Conservation (phyloP, 148 eudicot species). For the Rhododendron kiyosumense region DNA sequence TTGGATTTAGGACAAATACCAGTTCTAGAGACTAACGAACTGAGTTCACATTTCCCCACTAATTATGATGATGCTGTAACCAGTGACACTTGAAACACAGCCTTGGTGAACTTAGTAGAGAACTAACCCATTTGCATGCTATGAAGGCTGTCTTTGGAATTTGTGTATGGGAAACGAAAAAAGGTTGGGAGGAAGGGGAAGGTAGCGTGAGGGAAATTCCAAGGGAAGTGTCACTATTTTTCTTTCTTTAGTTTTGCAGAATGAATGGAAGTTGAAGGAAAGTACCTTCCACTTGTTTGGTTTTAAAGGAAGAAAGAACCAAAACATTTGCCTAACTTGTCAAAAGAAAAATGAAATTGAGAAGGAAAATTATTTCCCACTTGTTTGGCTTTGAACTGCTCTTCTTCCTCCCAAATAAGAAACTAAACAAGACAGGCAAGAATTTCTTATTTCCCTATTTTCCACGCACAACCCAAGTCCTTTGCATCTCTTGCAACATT, state of each 20-base stretch:
- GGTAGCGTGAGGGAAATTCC: background rate
- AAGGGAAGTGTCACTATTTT: background rate
- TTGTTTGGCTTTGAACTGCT: background rate
- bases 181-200: background rate
- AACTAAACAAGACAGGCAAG: background rate
- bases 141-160: background rate
- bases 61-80: background rate
- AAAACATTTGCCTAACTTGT: background rate
- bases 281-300: background rate
- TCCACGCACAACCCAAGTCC: background rate
- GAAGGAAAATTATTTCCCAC: background rate
- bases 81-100: background rate
- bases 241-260: background rate
- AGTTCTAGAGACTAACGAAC: background rate
- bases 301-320: background rate
- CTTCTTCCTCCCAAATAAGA: background rate
- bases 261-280: background rate
- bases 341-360: background rate
- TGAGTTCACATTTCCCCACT: background rate
- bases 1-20: background rate
- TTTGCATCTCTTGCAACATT: background rate
- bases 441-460: background rate
- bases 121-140: background rate
- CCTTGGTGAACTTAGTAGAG: background rate
- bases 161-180: background rate